Evolutionary conservation across 1,284 basidiomycete genomes (phyloP).

Genomic region (Cryptococcus sp.): DNA sequence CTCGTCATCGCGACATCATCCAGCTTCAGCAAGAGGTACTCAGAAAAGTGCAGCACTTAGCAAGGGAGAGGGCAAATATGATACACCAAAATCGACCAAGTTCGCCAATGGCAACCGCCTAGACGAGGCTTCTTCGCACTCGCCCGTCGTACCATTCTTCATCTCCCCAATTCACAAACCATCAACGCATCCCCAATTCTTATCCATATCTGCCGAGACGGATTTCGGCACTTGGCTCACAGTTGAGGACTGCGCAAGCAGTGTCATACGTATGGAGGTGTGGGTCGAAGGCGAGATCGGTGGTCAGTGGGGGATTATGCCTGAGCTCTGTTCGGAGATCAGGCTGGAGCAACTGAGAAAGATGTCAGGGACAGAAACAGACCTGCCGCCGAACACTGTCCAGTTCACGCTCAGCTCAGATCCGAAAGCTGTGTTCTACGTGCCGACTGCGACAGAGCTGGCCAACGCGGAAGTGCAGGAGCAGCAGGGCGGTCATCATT

Average conservation of each 20-base stretch:
- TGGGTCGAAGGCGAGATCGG: constrained; percentile 41
- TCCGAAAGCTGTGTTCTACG: constrained; percentile 30
- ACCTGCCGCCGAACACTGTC: constrained; percentile 31
- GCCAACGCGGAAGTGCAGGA: constrained; percentile 5
- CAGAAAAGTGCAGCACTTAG: no score
- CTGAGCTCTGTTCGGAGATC: constrained; percentile 17
- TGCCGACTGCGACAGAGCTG: constrained; percentile 11
- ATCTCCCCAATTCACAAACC: constrained; percentile 49
- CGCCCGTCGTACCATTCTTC: constrained; percentile 45
- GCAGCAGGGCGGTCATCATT: neutral
- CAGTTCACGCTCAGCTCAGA: constrained; percentile 35
- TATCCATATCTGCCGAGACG: constrained; percentile 31
- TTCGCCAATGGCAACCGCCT: no score
- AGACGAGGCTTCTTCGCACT: neutral
- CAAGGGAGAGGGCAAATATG: no score
- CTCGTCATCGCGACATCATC: no score
- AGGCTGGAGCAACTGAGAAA: constrained; percentile 24
- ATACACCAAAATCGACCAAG: no score
- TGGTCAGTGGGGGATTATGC: constrained; percentile 14
- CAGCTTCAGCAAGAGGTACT: no score
- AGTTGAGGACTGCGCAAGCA: constrained; percentile 26
- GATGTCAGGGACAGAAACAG: neutral
- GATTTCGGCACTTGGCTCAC: constrained; percentile 52
- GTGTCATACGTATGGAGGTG: constrained; percentile 36
- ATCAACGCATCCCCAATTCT: constrained; percentile 48